Evolutionary conservation across 768 basidiomycete genomes (phyloP), one percentile per base, ranked within the genome.

Genomic region (Tricholoma saponaceum): DNA sequence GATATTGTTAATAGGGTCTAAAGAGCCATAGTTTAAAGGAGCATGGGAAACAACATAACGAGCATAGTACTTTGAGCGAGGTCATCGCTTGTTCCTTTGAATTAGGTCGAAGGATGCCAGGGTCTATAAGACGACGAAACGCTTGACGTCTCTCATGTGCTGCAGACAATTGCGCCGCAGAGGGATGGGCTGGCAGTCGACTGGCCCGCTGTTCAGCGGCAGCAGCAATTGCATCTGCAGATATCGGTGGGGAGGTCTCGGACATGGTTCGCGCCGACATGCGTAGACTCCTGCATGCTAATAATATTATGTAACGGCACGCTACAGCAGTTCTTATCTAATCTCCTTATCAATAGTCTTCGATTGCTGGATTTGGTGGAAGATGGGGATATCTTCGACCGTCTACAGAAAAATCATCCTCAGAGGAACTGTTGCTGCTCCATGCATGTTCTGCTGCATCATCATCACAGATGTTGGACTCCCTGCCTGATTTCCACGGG

Each of bases 41-140:
- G 50, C 54, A 58, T 58, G 30, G 58, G 58, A 54, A 63, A 56
- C 50, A 60, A 52, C 56, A 62, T 57, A 58, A 35, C 33, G 54
- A 63, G 51, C 33, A 44, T 58, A 66, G 63, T 79, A 86, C 91
- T 79, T 83, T 84, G 62, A 93, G 72, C 55, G 89, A 80, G 57
- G 79, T 77, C 60, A 81, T 67, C 1, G 86, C 85, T 54, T 81
- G 75, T 51, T 80, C 80, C 60, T 80, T 81, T 12, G 85, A 69
- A 67, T 92, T 92, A 5, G 83, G 87, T 2, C 91, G 81, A 52
- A 81, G 64, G 63, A 93, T 92, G 13, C 89, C 90, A 46, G 89
- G 89, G 63, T 92, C 88, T 58, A 92, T 79, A 58, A 92, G 74
- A 37, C 91, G 78, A 44, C 91, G 80, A 69, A 92, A 92, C 56